phyloP scores from a whole-genome alignment of 1,139 yeast genomes.

The Kodamaea sp. region DNA sequence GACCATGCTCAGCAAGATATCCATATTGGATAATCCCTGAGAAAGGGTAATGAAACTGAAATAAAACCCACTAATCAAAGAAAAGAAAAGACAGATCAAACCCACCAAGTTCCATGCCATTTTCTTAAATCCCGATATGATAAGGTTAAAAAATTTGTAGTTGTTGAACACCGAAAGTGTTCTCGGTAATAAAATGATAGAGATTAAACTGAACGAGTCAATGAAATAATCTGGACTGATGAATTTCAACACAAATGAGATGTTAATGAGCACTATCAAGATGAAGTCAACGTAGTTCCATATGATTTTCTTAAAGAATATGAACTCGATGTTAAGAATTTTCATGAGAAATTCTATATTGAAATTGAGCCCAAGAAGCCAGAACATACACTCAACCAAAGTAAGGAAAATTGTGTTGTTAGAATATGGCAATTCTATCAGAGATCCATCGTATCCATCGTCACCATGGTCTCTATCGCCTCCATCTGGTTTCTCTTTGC shows the following conservation, averaged over 20 bases:
- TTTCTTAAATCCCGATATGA: slow-evolving; percentile 51
- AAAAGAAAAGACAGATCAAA: slow-evolving; percentile 50
- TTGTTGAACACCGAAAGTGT: slow-evolving; percentile 56
- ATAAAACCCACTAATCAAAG: slow-evolving; percentile 60
- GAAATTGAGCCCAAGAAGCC: slow-evolving; percentile 38
- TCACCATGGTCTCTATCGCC: slow-evolving; percentile 3
- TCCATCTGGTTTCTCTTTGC: slow-evolving; percentile 18
- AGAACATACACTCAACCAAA: slow-evolving; percentile 28
- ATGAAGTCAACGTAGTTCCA: slow-evolving; percentile 46
- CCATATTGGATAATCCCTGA: slow-evolving; percentile 42
- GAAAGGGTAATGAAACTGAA: slow-evolving; percentile 58
- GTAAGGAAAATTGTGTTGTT: neutral
- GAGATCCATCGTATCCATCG: slow-evolving; percentile 2
- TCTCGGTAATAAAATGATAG: slow-evolving; percentile 57
- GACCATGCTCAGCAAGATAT: slow-evolving; percentile 56
- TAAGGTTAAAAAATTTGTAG: slow-evolving; percentile 54
- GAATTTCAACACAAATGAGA: slow-evolving; percentile 27
- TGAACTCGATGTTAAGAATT: slow-evolving; percentile 44
- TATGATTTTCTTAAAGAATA: slow-evolving; percentile 37
- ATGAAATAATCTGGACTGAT: slow-evolving; percentile 12
- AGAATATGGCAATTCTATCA: neutral
- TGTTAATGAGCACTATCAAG: slow-evolving; percentile 32
- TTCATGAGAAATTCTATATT: slow-evolving; percentile 42
- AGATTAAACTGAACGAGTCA: slow-evolving; percentile 45
- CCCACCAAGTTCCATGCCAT: slow-evolving; percentile 59